These are phyloP conservation scores for Parietaria judaica DNA, from an alignment of 306 rosid species.

Conservation along the genomic window DNA sequence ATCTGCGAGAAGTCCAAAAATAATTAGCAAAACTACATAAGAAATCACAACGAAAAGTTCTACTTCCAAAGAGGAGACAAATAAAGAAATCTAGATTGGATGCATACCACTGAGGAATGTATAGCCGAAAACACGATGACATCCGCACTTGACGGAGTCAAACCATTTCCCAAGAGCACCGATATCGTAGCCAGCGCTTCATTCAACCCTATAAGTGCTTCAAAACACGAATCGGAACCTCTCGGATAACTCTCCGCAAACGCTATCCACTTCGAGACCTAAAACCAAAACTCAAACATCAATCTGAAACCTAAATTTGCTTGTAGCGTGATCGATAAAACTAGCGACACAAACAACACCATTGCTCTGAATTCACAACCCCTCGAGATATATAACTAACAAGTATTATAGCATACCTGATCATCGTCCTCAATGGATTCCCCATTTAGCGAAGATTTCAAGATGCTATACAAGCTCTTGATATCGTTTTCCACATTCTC, in stretches of 20 bases:
- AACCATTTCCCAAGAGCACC: slow-evolving; percentile 70
- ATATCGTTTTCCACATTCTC: slow-evolving; percentile 37
- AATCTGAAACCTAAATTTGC: neutral
- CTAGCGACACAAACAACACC: neutral
- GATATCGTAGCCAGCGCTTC: slow-evolving; percentile 47
- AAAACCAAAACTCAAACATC: slow-evolving; percentile 15
- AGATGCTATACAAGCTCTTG: slow-evolving; percentile 40
- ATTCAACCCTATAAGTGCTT: slow-evolving; percentile 54
- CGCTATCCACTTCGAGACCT: slow-evolving; percentile 66
- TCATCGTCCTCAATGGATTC: slow-evolving; percentile 26
- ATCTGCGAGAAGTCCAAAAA: slow-evolving; percentile 48
- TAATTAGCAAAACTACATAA: neutral
- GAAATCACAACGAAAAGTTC: neutral
- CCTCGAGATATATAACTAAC: neutral
- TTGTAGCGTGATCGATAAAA: neutral
- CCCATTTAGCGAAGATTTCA: slow-evolving; percentile 28
- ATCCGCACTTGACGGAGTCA: slow-evolving; percentile 70
- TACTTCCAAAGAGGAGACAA: neutral
- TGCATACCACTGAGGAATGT: slow-evolving; percentile 69
- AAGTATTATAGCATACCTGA: slow-evolving; percentile 25
- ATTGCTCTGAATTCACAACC: neutral
- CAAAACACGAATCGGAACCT: slow-evolving; percentile 35
- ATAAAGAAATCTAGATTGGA: neutral
- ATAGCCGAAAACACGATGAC: slow-evolving; percentile 58
- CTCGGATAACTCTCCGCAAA: slow-evolving; percentile 62